These are phyloP conservation scores for Neurospora sp. DNA, from an alignment of 2,329 filamentous ascomycete genomes.

Conservation along the genomic window DNA sequence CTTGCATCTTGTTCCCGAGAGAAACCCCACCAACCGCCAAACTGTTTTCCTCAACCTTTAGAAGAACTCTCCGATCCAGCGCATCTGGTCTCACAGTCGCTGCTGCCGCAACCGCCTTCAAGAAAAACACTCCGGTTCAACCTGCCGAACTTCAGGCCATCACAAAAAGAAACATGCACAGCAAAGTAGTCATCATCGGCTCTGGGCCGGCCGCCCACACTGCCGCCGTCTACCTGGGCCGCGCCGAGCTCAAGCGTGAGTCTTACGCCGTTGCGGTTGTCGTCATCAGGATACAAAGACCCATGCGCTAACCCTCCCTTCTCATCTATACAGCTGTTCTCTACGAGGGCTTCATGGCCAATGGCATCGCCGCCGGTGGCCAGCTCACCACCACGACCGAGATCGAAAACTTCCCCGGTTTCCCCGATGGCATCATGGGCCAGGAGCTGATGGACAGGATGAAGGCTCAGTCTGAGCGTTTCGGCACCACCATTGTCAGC, in stretches of 20 bases:
- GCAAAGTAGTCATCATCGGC: constrained; percentile 85
- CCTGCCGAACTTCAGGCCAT: constrained; percentile 27
- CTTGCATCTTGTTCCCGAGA: background rate
- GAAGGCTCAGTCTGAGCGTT: constrained; percentile 81
- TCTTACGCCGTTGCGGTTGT: constrained; percentile 6
- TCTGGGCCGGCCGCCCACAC: constrained; percentile 97
- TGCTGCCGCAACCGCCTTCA: constrained; percentile 56
- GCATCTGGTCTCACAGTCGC: constrained; percentile 63
- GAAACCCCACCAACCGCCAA: constrained; percentile 49
- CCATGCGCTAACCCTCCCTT: constrained; percentile 1
- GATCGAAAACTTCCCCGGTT: constrained; percentile 96
- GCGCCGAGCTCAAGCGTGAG: constrained; percentile 81
- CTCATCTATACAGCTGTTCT: constrained; percentile 53
- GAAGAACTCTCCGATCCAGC: constrained; percentile 67
- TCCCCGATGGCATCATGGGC: constrained; percentile 82
- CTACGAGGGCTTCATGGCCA: constrained; percentile 96
- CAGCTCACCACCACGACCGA: constrained; percentile 98
- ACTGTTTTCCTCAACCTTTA: constrained; percentile 81
- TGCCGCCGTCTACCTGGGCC: constrained; percentile 88
- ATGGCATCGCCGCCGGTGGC: constrained; percentile 90
- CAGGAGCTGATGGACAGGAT: constrained; percentile 89
- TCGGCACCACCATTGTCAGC: constrained; percentile 86
- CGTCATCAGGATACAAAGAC: background rate
- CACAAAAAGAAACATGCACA: constrained; percentile 65
- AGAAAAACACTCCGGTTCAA: constrained; percentile 30